Conservation (phyloP, 192 early-diverging fungal species). For the Coemansia sp. region DNA sequence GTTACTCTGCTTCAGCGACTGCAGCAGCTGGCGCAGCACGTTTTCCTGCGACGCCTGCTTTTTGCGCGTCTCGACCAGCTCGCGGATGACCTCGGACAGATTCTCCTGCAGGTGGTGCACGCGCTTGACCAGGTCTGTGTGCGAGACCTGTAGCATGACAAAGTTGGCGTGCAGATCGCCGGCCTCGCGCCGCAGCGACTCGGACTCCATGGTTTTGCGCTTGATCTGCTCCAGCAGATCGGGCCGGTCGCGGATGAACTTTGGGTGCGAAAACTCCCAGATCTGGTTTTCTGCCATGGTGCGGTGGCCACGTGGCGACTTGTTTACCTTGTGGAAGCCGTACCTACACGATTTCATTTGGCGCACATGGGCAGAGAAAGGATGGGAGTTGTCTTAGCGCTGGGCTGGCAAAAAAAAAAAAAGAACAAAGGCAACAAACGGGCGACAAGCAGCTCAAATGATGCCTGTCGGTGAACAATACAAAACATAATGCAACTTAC, state of each 20-base stretch:
- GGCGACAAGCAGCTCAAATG: no score
- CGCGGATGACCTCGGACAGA: slow-evolving; percentile 70
- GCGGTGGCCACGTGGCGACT: slow-evolving; percentile 80
- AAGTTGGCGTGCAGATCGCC: slow-evolving; percentile 77
- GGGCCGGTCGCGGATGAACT: slow-evolving; percentile 74
- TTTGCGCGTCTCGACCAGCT: slow-evolving; percentile 71
- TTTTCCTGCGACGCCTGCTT: slow-evolving; percentile 71
- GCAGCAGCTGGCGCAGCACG: slow-evolving; percentile 67
- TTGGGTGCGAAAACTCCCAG: slow-evolving; percentile 88
- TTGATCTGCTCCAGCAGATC: slow-evolving; percentile 89
- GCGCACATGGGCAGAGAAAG: slow-evolving; percentile 4
- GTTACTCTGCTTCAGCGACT: slow-evolving; percentile 44
- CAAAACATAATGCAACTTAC: slow-evolving; percentile 44
- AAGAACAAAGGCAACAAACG: no score
- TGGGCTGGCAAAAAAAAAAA: neutral
- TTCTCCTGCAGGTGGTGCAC: slow-evolving; percentile 74
- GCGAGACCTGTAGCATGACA: slow-evolving; percentile 74
- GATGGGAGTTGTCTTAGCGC: neutral
- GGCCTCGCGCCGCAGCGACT: slow-evolving; percentile 69
- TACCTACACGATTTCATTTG: slow-evolving; percentile 38
- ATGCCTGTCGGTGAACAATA: neutral
- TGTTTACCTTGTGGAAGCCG: slow-evolving; percentile 92
- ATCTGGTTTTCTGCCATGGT: slow-evolving; percentile 88
- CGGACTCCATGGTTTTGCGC: slow-evolving; percentile 87
- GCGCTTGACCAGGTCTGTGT: slow-evolving; percentile 74